Base-by-base conservation (phyloP, 306 rosid genomes). In the Trifolium fragiferum region DNA sequence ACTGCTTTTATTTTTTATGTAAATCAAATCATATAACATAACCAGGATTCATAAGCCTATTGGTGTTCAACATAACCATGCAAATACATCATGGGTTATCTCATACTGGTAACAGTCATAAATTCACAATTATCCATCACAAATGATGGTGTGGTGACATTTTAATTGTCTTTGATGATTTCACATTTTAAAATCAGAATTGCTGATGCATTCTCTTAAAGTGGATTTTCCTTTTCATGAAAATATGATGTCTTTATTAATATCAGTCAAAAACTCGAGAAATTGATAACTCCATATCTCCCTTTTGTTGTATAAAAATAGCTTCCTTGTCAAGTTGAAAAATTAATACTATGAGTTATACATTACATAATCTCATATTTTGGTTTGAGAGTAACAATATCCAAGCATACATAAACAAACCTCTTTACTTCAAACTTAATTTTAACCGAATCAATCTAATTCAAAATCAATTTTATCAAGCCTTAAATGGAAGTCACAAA, bases 11-110 rank as follows among this genome's bases (percentile, higher is more conserved):
- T 6, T 15, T n/a, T 49, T 49, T 16, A 50, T 16, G 57, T 50
- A 16, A 16, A 16, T n/a, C 13, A 49, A 2, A 50, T 7, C 57
- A 50, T 50, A 16, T 50, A 16, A 23, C 8, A 58, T 25, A 58
- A 58, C 37, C 64, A 58, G 18, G 38, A 25, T 16, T 50, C 33
- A 50, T 70, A 38, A 51, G 55, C 37, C 20, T 44, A 79, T 57
- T 37, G 14, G 70, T 79, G 64, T 23, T 58, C 21, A 10, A 15
- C 0, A 44, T 30, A 80, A 74, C 59, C 38, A 44, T 23, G 44
- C 65, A 59, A 41, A 74, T 62, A 49, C 20, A 59, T 59, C 59
- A 37, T 37, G 57, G 60, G 58, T 21, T 9, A n/a, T 59, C 13
- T 59, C 41, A 61, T 30, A 15, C 8, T 15, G 3, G 8, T 8